A percentile compares a stretch with the other conserved stretches of the same genome.
phyloP scores from a whole-genome alignment of 2,329 filamentous ascomycete species.

The Lecanicillium sp. region DNA sequence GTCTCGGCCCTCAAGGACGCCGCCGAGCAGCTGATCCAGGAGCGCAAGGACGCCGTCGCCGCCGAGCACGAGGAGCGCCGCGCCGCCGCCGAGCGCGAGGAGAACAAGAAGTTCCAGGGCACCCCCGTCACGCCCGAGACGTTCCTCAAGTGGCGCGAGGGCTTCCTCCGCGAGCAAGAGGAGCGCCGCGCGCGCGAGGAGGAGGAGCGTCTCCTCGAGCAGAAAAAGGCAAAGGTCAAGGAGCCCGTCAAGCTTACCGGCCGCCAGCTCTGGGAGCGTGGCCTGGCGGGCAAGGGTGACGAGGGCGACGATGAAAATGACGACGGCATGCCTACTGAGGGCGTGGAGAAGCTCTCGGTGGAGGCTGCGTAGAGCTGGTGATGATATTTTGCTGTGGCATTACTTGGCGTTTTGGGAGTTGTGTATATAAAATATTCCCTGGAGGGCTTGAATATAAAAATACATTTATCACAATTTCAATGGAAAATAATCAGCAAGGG shows the following conservation, averaged over 20 bases:
- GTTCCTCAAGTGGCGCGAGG: slow-evolving; percentile 75
- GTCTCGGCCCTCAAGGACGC: slow-evolving; percentile 81
- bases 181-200: slow-evolving; percentile 60
- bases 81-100: slow-evolving; percentile 67
- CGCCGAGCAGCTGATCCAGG: slow-evolving; percentile 75
- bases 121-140: slow-evolving; percentile 79
- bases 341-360: slow-evolving; percentile 66
- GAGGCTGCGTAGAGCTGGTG: slow-evolving; percentile 31
- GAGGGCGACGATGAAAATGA: slow-evolving; percentile 59
- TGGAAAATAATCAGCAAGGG: no score
- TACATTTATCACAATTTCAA: no score
- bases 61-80: slow-evolving; percentile 48
- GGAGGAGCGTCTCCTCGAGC: slow-evolving; percentile 74
- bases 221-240: slow-evolving; percentile 70
- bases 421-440: slow-evolving; percentile 1
- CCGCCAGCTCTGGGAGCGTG: slow-evolving; percentile 70
- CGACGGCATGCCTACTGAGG: slow-evolving; percentile 53
- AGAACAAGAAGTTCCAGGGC: slow-evolving; percentile 95
- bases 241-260: slow-evolving; percentile 67
- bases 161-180: slow-evolving; percentile 73
- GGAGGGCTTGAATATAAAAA: neutral
- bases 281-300: slow-evolving; percentile 59
- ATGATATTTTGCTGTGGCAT: slow-evolving; percentile 10
- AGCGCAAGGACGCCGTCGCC: slow-evolving; percentile 59
- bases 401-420: slow-evolving; percentile 17